phyloP scores from a whole-genome alignment of 2,329 filamentous ascomycete species.

The Diplodia corticola region DNA sequence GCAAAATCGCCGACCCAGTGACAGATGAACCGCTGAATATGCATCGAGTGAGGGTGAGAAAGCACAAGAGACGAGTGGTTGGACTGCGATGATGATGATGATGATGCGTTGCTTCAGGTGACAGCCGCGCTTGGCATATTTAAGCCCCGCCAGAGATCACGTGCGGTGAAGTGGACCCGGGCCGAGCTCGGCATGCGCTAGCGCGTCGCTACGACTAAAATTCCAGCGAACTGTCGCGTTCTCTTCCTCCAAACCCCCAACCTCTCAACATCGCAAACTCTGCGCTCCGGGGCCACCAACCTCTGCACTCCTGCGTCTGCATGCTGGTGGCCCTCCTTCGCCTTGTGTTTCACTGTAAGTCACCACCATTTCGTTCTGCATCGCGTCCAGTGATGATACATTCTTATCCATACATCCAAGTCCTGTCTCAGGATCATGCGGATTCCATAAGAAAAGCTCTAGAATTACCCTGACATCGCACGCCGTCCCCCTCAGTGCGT shows the following conservation, averaged over 20 bases:
- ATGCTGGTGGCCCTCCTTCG: neutral
- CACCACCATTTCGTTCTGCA: neutral
- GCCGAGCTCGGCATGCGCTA: neutral
- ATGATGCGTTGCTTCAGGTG: neutral
- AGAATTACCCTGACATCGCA: slow-evolving; percentile 58
- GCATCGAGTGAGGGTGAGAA: too few relatives aligned
- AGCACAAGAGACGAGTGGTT: too few relatives aligned
- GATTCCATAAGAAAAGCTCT: slow-evolving; percentile 48
- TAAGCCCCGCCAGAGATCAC: neutral
- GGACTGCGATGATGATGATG: neutral
- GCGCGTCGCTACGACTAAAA: slow-evolving; percentile 14
- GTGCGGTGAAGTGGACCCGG: neutral
- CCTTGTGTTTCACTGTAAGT: slow-evolving; percentile 15
- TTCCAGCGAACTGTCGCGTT: neutral
- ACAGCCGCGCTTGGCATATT: neutral
- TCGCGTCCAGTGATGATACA: slow-evolving; percentile 22
- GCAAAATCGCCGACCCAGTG: neutral
- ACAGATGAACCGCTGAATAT: too few relatives aligned
- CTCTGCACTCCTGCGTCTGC: neutral
- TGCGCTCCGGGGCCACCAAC: neutral
- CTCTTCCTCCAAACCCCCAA: neutral
- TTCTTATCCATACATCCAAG: slow-evolving; percentile 43
- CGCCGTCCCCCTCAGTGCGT: neutral
- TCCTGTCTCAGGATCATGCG: slow-evolving; percentile 55
- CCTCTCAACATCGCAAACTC: slow-evolving; percentile 6